A percentile compares a stretch with the other conserved stretches of the same genome.
These are phyloP conservation scores for Colletotrichum costaricense DNA, from an alignment of 2,329 filamentous ascomycete species.

Conservation along the genomic window DNA sequence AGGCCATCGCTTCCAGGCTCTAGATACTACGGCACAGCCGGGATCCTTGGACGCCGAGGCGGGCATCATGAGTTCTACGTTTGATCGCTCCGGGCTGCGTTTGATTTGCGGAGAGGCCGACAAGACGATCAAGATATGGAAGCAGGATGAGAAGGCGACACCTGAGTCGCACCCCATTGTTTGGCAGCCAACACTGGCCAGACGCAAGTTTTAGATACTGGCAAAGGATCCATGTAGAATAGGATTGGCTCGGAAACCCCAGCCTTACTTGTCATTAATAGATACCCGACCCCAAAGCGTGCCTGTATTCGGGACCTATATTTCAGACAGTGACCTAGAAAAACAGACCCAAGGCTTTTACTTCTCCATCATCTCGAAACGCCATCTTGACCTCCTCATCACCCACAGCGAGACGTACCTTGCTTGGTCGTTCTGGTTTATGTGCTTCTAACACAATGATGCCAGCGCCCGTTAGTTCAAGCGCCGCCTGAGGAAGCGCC, in stretches of 20 bases:
- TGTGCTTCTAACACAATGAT: conserved; percentile 86
- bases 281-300: conserved; percentile 20
- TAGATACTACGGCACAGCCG: conserved; percentile 93
- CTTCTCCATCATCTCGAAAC: conserved; percentile 87
- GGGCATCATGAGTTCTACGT: conserved; percentile 93
- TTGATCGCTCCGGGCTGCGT: conserved; percentile 88
- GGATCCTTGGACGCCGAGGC: conserved; percentile 94
- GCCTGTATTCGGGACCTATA: not conserved
- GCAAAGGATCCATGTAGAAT: conserved; percentile 1
- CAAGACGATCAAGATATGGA: conserved; percentile 99
- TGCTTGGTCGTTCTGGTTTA: conserved; percentile 86
- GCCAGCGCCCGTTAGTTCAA: conserved; percentile 87
- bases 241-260: not conserved
- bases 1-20: conserved; percentile 88
- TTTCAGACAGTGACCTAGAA: conserved; percentile 40
- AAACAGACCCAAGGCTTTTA: conserved; percentile 79
- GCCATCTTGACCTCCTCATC: conserved; percentile 93
- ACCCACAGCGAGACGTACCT: conserved; percentile 85
- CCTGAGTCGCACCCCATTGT: conserved; percentile 91
- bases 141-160: conserved; percentile 90
- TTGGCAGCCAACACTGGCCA: conserved; percentile 86
- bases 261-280: conserved; percentile 8
- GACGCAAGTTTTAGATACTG: conserved; percentile 74
- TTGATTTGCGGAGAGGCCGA: conserved; percentile 96
- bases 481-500: conserved; percentile 74